phyloP scores from a whole-genome alignment of 768 basidiomycete genomes.

The Rhizopogon vesiculosus region DNA sequence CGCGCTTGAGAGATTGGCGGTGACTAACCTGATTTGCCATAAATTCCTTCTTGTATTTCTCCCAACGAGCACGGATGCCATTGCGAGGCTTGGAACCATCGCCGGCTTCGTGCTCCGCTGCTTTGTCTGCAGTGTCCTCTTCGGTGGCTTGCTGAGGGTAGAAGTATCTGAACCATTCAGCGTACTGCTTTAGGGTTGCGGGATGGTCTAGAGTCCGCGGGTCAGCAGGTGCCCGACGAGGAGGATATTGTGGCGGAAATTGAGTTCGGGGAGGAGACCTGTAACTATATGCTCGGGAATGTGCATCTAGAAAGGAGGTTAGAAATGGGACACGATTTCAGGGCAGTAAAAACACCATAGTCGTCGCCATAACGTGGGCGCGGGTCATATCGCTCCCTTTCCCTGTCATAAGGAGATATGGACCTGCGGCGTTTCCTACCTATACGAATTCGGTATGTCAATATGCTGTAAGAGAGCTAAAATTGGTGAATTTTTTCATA shows the following conservation, averaged over 20 bases:
- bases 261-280: slow-evolving; percentile 64
- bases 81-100: slow-evolving; percentile 81
- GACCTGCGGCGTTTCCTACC: slow-evolving; percentile 80
- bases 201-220: slow-evolving; percentile 82
- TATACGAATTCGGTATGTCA: slow-evolving; percentile 20
- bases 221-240: slow-evolving; percentile 65
- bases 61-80: slow-evolving; percentile 81
- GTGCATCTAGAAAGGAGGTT: slow-evolving; percentile 44
- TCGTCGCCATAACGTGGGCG: slow-evolving; percentile 80
- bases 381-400: slow-evolving; percentile 79
- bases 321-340: neutral
- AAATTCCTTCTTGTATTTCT: slow-evolving; percentile 93
- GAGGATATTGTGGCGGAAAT: slow-evolving; percentile 32
- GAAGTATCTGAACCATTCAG: slow-evolving; percentile 81
- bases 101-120: slow-evolving; percentile 77
- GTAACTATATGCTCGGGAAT: slow-evolving; percentile 60
- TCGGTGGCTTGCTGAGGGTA: slow-evolving; percentile 74
- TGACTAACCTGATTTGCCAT: slow-evolving; percentile 77
- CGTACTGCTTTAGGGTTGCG: slow-evolving; percentile 76
- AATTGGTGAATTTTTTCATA: slow-evolving; percentile 20
- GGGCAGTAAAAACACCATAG: slow-evolving; percentile 51
- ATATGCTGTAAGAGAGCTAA: slow-evolving; percentile 2
- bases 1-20: slow-evolving; percentile 5
- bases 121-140: slow-evolving; percentile 81
- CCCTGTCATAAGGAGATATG: slow-evolving; percentile 69